Conservation (phyloP, 192 early-diverging fungal genomes). For the Podila epigama region DNA sequence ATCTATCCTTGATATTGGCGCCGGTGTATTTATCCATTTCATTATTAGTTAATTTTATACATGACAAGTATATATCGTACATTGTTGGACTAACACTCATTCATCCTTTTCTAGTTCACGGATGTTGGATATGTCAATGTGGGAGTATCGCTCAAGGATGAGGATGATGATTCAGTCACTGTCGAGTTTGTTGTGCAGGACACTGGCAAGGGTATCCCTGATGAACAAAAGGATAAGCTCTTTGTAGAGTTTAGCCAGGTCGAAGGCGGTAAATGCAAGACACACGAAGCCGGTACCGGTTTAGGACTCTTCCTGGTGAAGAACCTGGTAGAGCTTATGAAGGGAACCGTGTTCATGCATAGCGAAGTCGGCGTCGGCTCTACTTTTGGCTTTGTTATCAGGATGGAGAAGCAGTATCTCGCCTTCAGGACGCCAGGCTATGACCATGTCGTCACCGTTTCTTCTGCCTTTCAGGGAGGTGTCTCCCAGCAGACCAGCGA, state of each 20-base stretch:
- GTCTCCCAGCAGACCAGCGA: not conserved
- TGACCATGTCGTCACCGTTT: slow-evolving; percentile 46
- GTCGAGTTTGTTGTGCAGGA: slow-evolving; percentile 50
- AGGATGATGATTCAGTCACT: slow-evolving; percentile 46
- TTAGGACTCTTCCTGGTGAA: slow-evolving; percentile 44
- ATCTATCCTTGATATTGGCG: too few relatives aligned
- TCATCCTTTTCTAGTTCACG: slow-evolving; percentile 27
- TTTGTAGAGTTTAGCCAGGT: slow-evolving; percentile 47
- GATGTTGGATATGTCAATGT: slow-evolving; percentile 45
- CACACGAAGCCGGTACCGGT: slow-evolving; percentile 41
- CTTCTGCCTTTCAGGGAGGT: slow-evolving; percentile 28
- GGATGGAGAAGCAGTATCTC: slow-evolving; percentile 49
- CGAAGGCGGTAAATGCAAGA: slow-evolving; percentile 45
- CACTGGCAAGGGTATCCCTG: slow-evolving; percentile 40
- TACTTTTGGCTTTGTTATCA: slow-evolving; percentile 46
- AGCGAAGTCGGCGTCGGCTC: slow-evolving; percentile 44
- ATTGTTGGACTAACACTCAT: too few relatives aligned
- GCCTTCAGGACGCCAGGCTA: slow-evolving; percentile 46
- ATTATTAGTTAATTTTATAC: not conserved
- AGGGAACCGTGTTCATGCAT: slow-evolving; percentile 34
- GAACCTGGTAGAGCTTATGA: slow-evolving; percentile 45
- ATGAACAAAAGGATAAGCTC: slow-evolving; percentile 48
- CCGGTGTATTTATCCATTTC: slow-evolving; percentile 1
- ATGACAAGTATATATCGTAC: too few relatives aligned
- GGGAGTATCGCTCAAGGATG: slow-evolving; percentile 46